Evolutionary conservation across 495 filamentous ascomycete genomes (phyloP).

Genomic region (Venustampulla echinocandica): DNA sequence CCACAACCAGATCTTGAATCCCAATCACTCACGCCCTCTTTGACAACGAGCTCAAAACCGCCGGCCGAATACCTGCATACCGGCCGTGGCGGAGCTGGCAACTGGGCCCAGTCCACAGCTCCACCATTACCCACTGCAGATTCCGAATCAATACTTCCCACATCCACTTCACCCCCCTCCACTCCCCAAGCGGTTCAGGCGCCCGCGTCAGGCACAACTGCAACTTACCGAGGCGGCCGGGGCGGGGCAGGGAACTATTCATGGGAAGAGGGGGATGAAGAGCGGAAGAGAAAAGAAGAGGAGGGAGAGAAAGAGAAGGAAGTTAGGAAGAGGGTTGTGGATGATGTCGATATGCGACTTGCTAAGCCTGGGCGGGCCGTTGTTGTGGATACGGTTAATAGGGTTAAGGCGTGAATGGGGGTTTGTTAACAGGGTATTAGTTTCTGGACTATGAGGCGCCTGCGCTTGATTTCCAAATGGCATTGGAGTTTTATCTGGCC

Average conservation of each 20-base stretch:
- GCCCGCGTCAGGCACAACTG: neutral
- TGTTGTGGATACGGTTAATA: no score
- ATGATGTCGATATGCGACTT: slow-evolving; percentile 42
- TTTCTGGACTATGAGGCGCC: no score
- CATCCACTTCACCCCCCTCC: slow-evolving; percentile 16
- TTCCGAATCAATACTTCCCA: slow-evolving; percentile 12
- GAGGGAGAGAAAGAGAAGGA: slow-evolving; percentile 27
- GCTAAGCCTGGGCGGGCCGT: no score
- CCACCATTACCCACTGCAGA: slow-evolving; percentile 4
- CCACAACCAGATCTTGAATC: slow-evolving; percentile 18
- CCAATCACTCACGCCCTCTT: slow-evolving; percentile 10
- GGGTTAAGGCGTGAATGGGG: no score
- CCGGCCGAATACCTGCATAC: slow-evolving; percentile 36
- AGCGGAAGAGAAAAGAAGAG: slow-evolving; percentile 23
- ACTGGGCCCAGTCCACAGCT: slow-evolving; percentile 39
- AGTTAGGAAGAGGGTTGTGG: slow-evolving; percentile 27
- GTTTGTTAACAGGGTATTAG: no score
- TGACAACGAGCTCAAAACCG: slow-evolving; percentile 9
- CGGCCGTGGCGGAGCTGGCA: slow-evolving; percentile 55
- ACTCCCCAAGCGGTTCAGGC: slow-evolving; percentile 5
- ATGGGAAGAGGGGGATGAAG: slow-evolving; percentile 20
- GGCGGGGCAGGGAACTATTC: slow-evolving; percentile 54
- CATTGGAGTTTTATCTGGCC: no score
- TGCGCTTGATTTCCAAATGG: no score
- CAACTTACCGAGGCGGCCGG: slow-evolving; percentile 30